These are phyloP conservation scores for Nemania sp. DNA, from an alignment of 2,329 filamentous ascomycete genomes.

Conservation along the genomic window DNA sequence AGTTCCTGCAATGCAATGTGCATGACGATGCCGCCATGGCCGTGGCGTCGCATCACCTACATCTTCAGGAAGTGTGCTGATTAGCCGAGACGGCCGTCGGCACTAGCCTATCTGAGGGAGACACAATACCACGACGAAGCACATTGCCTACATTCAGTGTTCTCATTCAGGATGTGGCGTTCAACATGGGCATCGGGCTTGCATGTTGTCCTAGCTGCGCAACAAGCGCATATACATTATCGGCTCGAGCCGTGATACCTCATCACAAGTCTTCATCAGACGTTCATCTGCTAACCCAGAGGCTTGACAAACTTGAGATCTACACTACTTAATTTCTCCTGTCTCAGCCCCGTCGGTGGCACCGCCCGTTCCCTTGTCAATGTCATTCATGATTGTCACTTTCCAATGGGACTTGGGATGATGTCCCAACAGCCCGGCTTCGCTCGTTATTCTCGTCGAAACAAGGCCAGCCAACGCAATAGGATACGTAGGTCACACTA, in stretches of 20 bases:
- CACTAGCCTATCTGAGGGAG: background rate
- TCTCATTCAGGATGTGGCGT: background rate
- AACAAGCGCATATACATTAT: background rate
- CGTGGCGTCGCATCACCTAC: constrained; percentile 15
- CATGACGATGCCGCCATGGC: constrained; percentile 15
- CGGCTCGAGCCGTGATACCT: background rate
- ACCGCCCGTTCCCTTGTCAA: background rate
- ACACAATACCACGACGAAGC: background rate
- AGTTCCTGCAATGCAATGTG: constrained; percentile 23
- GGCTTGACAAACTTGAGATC: background rate
- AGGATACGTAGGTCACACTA: constrained; percentile 23
- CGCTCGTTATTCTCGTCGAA: constrained; percentile 16
- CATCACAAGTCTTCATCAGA: background rate
- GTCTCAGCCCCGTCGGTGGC: background rate
- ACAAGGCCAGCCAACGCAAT: constrained; percentile 27
- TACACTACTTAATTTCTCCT: background rate
- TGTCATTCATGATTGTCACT: constrained; percentile 14
- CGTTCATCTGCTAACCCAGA: background rate
- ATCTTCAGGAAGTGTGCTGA: constrained; percentile 12
- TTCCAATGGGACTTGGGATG: constrained; percentile 18
- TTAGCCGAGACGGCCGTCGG: constrained; percentile 14
- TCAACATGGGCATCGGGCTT: background rate
- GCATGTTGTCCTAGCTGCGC: background rate
- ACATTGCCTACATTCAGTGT: background rate
- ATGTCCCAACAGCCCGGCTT: constrained; percentile 15